These are phyloP conservation scores for Pseudovirgaria hyperparasitica DNA, from an alignment of 2,329 filamentous ascomycete species.

Conservation along the genomic window DNA sequence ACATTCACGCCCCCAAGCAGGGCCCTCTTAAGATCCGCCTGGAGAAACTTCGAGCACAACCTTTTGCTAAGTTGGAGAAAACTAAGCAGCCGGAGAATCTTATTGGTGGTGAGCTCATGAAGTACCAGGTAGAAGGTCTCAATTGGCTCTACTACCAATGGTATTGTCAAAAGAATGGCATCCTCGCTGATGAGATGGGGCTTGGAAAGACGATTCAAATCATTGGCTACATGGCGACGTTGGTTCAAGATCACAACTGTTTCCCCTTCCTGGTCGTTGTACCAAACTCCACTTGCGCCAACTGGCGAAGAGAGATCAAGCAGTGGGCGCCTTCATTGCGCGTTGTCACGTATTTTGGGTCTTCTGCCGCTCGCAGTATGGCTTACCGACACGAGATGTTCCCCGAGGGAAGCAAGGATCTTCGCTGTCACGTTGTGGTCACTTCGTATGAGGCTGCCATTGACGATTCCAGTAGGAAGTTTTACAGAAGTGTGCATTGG, in stretches of 20 bases:
- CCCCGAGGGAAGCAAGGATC: slow-evolving; percentile 47
- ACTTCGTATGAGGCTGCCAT: slow-evolving; percentile 87
- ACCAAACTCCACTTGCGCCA: slow-evolving; percentile 90
- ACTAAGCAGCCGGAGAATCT: slow-evolving; percentile 61
- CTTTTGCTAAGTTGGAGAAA: slow-evolving; percentile 58
- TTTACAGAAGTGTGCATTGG: slow-evolving; percentile 67
- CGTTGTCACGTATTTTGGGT: slow-evolving; percentile 88
- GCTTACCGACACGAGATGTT: slow-evolving; percentile 79
- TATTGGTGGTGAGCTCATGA: slow-evolving; percentile 72
- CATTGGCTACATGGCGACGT: slow-evolving; percentile 63
- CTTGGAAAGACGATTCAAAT: slow-evolving; percentile 95
- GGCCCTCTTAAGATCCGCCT: slow-evolving; percentile 53
- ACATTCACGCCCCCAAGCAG: slow-evolving; percentile 49
- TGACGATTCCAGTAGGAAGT: slow-evolving; percentile 52
- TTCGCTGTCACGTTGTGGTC: slow-evolving; percentile 83
- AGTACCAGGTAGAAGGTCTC: slow-evolving; percentile 81
- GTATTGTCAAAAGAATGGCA: slow-evolving; percentile 68
- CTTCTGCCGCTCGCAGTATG: slow-evolving; percentile 58
- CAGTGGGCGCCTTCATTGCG: slow-evolving; percentile 77
- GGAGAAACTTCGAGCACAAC: slow-evolving; percentile 48
- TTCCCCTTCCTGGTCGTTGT: slow-evolving; percentile 91
- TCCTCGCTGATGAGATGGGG: slow-evolving; percentile 96
- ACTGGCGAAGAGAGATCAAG: slow-evolving; percentile 94
- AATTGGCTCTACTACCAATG: slow-evolving; percentile 95
- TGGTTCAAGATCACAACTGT: slow-evolving; percentile 51